These are phyloP conservation scores for Solanum rostratum DNA, from an alignment of 257 asterid species.

Conservation along the genomic window DNA sequence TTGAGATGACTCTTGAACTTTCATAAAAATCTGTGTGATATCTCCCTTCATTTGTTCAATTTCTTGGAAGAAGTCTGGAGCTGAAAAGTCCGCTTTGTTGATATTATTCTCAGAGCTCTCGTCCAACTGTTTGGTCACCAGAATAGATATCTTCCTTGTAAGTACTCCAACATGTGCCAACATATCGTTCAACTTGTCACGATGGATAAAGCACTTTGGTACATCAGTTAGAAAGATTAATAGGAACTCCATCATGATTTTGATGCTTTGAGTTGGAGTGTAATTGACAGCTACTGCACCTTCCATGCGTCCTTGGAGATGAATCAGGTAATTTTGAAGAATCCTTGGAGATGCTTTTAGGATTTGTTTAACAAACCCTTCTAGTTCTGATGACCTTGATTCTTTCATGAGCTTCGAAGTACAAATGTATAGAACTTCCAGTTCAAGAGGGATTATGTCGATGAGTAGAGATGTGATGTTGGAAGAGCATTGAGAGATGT, in stretches of 20 bases:
- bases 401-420: not conserved
- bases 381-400: no score
- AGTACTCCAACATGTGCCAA: not conserved
- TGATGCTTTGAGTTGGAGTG: no score
- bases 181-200: not conserved
- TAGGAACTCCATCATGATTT: no score
- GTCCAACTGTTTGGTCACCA: not conserved
- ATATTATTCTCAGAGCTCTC: not conserved
- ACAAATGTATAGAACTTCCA: not conserved
- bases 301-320: no score
- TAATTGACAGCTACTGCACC: no score
- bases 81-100: not conserved
- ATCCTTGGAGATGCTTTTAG: no score
- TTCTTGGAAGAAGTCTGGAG: not conserved
- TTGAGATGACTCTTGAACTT: not conserved
- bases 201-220: no score
- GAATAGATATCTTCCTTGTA: not conserved
- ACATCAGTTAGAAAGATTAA: no score
- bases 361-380: no score
- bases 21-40: not conserved
- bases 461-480: no score
- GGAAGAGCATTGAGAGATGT: no score
- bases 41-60: not conserved
- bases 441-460: not conserved
- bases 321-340: no score